Evolutionary conservation across 1,139 yeast species (phyloP), one percentile per base, ranked within the genome.

Genomic region (Yarrowia galli): DNA sequence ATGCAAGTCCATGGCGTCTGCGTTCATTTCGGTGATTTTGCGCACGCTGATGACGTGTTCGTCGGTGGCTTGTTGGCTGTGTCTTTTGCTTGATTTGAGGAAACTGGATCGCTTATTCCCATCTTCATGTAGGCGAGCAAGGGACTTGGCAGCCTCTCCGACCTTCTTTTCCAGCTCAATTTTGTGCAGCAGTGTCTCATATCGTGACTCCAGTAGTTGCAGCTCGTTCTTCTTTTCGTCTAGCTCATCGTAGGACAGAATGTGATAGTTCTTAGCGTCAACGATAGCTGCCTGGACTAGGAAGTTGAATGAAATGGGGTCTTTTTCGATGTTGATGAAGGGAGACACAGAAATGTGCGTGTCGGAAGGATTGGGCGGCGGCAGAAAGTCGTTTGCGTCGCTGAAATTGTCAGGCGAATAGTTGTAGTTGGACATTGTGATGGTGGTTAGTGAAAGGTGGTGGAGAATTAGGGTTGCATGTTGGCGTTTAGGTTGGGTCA

Each of bases 51-150:
- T 68, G 35, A 72, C 75, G 22, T 72, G 71, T 70, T 78, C 80
- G 8, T 77, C 79, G 25, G 73, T 77, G 12, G 79, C 80, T 63
- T 77, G 79, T 54, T 72, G 70, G 18, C 78, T 76, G 45, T 75
- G 70, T 40, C 80, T 71, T 18, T 56, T 65, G 6, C 65, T 54
- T 20, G 38, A 15, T 22, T 65, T 73, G 74, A 69, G 72, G 70
- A 63, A 69, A 69, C 28, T 38, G 38, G 28, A 10, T n/a, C 54
- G 54, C 36, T 40, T 69, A 69, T n/a, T 56, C 42, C 35, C 70
- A 15, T 68, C 69, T 22, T 58, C 67, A 65, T 75, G 77, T 22
- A 76, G 73, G 46, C 73, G 72, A 38, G 76, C 73, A 35, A 78
- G 69, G 16, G 76, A 72, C 45, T 72, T 66, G 10, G 81, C 79